Evolutionary conservation across 2,329 filamentous ascomycete species (phyloP), one percentile per base, ranked within the genome.

Genomic region (Botrytis elliptica): DNA sequence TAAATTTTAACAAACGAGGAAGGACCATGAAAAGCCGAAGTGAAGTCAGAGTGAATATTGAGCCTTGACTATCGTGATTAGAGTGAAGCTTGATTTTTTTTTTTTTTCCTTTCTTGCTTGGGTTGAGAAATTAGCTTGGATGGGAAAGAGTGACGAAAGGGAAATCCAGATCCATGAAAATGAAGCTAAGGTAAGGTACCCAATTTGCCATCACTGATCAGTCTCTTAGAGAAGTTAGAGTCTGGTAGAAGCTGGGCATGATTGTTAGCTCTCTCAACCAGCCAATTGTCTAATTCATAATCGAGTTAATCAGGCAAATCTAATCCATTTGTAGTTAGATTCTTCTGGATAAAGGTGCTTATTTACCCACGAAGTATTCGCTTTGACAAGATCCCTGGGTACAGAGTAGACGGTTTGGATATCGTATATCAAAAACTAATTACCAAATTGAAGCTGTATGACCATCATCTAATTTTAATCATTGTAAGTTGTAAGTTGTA

Each of bases 121-220:
- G 60, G 33, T 25, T 40, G 12, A 29, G 12, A 55, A 22, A 33
- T 25, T 33, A 36, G 29, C 64, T 38, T 12, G 25, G 64, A 44
- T 29, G 40, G 62, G 62, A 64, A 64, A 44, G 64, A 66, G 44
- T 38, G 64, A 66, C 44, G 64, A 38, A n/a, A 44, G 42, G 7
- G 20, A 52, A 9, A 9, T 14, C 20, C 14, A 67, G 38, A 25
- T n/a, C 60, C 60, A 63, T 66, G 65, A 55, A 40, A 55, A 36
- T 29, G 46, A 67, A 67, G 65, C 62, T 64, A 64, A 64, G 38
- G 62, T 64, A 64, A 64, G 62, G n/a, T 64, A 64, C 62, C 40
- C 62, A 42, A 64, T 64, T 64, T 64, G 40, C 38, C 38, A 42
- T 67, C 29, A 29, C 29, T 29, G 29, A 29, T 29, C 44, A 66